phyloP scores from a whole-genome alignment of 331 rosid genomes.

The Erythrophleum ivorense region DNA sequence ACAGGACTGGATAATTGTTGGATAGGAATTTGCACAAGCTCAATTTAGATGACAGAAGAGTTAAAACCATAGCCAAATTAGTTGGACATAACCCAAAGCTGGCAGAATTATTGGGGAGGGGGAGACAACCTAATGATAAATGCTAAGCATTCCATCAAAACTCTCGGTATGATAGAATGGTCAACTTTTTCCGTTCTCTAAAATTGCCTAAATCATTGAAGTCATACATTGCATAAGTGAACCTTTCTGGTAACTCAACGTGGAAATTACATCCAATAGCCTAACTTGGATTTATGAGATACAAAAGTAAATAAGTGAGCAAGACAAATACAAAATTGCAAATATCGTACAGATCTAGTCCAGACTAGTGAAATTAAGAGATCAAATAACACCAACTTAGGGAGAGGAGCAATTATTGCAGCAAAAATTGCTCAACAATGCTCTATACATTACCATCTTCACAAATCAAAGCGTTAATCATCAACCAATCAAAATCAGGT shows the following conservation, averaged over 20 bases:
- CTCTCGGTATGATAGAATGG: too few relatives aligned
- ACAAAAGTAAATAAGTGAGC: not conserved
- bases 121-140: too few relatives aligned
- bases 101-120: too few relatives aligned
- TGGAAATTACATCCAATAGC: not conserved
- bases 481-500: not conserved
- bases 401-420: not conserved
- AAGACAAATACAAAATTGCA: not conserved
- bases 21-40: too few relatives aligned
- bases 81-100: too few relatives aligned
- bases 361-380: not conserved
- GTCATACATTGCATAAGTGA: not conserved
- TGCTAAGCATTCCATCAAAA: too few relatives aligned
- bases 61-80: too few relatives aligned
- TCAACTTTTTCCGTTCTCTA: not conserved
- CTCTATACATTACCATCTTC: not conserved
- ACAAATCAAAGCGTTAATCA: not conserved
- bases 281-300: not conserved
- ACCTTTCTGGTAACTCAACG: not conserved
- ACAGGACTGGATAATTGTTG: too few relatives aligned
- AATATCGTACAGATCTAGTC: not conserved
- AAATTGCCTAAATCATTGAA: not conserved
- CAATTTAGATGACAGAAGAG: too few relatives aligned
- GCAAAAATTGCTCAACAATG: not conserved
- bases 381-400: not conserved